Conservation (phyloP, 257 asterid genomes). For the Solanum pimpinellifolium region DNA sequence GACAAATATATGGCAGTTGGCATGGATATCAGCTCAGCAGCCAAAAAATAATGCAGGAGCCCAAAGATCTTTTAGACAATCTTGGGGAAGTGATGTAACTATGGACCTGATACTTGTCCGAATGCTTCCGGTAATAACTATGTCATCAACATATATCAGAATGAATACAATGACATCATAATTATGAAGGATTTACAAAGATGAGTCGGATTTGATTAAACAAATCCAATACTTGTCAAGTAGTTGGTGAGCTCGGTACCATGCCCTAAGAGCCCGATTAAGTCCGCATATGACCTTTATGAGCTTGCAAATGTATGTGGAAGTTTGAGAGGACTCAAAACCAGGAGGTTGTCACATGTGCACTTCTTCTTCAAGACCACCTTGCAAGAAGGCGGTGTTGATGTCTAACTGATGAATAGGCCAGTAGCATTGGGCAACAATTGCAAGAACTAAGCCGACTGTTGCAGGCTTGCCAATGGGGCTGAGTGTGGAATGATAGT, state of each 20-base stretch:
- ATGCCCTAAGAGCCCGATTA: neutral
- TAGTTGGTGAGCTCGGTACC: neutral
- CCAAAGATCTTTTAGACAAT: neutral
- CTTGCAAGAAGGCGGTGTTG: neutral
- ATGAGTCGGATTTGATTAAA: neutral
- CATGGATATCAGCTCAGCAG: neutral
- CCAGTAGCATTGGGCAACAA: neutral
- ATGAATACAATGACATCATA: neutral
- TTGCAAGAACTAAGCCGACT: neutral
- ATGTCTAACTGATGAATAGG: neutral
- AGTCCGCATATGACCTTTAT: neutral
- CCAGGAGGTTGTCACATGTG: neutral
- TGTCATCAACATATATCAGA: neutral
- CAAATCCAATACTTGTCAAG: neutral
- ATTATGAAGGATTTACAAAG: neutral
- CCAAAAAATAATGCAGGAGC: neutral
- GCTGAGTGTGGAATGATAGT: neutral
- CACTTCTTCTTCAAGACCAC: neutral
- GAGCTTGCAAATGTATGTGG: neutral
- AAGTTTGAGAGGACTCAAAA: neutral
- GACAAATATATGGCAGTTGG: neutral
- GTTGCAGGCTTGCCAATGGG: neutral
- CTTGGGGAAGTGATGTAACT: neutral
- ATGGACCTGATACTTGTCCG: neutral
- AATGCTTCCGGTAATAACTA: neutral